These are phyloP conservation scores for Ceratocystis harringtonii DNA, from an alignment of 2,329 filamentous ascomycete genomes.

Conservation along the genomic window DNA sequence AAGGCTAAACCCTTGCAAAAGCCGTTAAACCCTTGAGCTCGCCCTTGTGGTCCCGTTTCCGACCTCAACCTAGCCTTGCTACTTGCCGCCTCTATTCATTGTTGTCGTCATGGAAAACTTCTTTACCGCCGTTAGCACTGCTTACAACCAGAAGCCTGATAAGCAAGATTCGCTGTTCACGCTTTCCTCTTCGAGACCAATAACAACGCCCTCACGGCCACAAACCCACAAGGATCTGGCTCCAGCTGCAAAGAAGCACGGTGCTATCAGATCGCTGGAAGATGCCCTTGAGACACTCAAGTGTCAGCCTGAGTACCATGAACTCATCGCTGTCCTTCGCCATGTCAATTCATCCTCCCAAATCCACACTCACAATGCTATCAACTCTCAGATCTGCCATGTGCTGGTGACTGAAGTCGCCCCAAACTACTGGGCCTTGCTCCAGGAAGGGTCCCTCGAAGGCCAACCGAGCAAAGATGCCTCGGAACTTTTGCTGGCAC, in stretches of 20 bases:
- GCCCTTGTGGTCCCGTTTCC: neutral
- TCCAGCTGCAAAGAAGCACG: neutral
- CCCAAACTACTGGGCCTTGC: slow-evolving; percentile 64
- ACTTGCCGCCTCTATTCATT: neutral
- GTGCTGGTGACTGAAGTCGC: slow-evolving; percentile 58
- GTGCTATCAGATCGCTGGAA: slow-evolving; percentile 24
- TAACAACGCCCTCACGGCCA: neutral
- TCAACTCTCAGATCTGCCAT: slow-evolving; percentile 48
- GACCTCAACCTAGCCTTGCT: neutral
- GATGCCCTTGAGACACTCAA: slow-evolving; percentile 46
- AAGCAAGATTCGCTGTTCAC: slow-evolving; percentile 27
- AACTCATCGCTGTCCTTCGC: slow-evolving; percentile 36
- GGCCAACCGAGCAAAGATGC: slow-evolving; percentile 24
- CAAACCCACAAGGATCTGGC: neutral
- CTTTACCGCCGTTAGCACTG: slow-evolving; percentile 39
- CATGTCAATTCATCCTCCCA: slow-evolving; percentile 29
- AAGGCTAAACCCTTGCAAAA: neutral
- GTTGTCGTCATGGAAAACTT: slow-evolving; percentile 38
- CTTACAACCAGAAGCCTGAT: slow-evolving; percentile 27
- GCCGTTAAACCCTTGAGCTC: neutral
- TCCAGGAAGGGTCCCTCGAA: slow-evolving; percentile 33
- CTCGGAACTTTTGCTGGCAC: slow-evolving; percentile 42
- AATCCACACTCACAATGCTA: neutral
- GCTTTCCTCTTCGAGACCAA: slow-evolving; percentile 9
- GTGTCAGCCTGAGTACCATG: slow-evolving; percentile 45